Evolutionary conservation across 208 protist species (phyloP).

Genomic region (Angomonas ambiguus): DNA sequence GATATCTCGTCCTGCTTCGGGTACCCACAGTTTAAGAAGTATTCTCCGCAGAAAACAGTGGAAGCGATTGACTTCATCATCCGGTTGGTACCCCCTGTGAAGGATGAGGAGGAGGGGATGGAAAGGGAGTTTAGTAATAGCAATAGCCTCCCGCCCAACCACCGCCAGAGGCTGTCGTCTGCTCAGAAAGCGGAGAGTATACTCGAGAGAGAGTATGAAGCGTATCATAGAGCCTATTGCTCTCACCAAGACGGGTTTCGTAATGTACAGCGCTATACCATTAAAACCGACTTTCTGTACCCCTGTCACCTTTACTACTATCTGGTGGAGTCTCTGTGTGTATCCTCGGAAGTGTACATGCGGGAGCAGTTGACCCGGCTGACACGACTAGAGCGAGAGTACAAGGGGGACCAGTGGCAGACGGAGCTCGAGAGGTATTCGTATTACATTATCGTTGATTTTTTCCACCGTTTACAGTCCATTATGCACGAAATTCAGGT

Average conservation of each 20-base stretch:
- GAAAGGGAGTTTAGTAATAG: background rate
- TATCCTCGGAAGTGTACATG: background rate
- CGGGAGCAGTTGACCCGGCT: background rate
- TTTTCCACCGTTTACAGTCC: background rate
- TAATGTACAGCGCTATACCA: background rate
- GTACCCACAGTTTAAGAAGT: background rate
- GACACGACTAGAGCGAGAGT: background rate
- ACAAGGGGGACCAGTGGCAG: background rate
- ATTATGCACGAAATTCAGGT: background rate
- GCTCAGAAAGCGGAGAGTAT: background rate
- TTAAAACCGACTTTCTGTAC: background rate
- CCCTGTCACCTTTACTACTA: slow-evolving; percentile 2
- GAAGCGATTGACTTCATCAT: background rate
- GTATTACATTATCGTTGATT: background rate
- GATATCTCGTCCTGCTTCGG: background rate
- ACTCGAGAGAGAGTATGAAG: background rate
- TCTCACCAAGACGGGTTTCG: background rate
- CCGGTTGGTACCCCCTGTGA: background rate
- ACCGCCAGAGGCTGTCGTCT: no score
- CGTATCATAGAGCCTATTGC: background rate
- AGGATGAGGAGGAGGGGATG: background rate
- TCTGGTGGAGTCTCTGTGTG: background rate
- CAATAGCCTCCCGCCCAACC: background rate
- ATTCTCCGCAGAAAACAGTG: background rate
- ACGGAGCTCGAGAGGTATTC: background rate